These are phyloP conservation scores for Ophiosphaerella herpotricha DNA, from an alignment of 2,329 filamentous ascomycete genomes.

Conservation along the genomic window DNA sequence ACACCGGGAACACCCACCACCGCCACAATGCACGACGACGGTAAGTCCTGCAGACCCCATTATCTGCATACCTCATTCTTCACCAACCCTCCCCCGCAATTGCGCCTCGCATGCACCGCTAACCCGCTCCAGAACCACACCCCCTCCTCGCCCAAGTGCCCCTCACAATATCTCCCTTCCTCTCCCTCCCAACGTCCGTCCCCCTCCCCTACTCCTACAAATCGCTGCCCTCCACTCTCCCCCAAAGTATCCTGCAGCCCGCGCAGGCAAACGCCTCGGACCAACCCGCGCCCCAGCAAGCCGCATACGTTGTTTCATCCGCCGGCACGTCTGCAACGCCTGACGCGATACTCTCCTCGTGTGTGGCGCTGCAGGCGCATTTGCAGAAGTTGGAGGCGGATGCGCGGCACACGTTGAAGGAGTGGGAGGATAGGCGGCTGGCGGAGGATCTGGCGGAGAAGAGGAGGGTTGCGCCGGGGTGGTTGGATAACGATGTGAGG, in stretches of 20 bases:
- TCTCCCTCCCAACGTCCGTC: conserved; percentile 84
- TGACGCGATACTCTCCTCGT: conserved; percentile 81
- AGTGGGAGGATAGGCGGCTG: conserved; percentile 70
- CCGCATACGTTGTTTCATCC: conserved; percentile 73
- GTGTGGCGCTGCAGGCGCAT: conserved; percentile 76
- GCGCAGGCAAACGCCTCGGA: conserved; percentile 35
- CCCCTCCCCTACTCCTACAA: conserved; percentile 97
- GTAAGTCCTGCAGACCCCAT: conserved; percentile 27
- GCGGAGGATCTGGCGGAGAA: conserved; percentile 77
- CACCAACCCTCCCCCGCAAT: neutral
- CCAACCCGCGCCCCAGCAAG: conserved; percentile 71
- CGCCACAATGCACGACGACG: conserved; percentile 43
- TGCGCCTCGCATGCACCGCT: neutral
- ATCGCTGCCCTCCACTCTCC: conserved; percentile 82
- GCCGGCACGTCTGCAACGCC: conserved; percentile 80
- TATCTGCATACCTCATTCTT: neutral
- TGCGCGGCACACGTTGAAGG: conserved; percentile 68
- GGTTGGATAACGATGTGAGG: conserved; percentile 70
- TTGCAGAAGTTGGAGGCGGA: conserved; percentile 70
- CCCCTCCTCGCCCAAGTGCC: conserved; percentile 90
- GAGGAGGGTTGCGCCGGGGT: conserved; percentile 76
- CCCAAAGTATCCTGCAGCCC: conserved; percentile 67
- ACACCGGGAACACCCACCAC: neutral
- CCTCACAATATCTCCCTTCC: conserved; percentile 90
- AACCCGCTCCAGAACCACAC: conserved; percentile 61